Evolutionary conservation across 352 stramenopile genomes (phyloP).

Genomic region (Phytophthora citricola): DNA sequence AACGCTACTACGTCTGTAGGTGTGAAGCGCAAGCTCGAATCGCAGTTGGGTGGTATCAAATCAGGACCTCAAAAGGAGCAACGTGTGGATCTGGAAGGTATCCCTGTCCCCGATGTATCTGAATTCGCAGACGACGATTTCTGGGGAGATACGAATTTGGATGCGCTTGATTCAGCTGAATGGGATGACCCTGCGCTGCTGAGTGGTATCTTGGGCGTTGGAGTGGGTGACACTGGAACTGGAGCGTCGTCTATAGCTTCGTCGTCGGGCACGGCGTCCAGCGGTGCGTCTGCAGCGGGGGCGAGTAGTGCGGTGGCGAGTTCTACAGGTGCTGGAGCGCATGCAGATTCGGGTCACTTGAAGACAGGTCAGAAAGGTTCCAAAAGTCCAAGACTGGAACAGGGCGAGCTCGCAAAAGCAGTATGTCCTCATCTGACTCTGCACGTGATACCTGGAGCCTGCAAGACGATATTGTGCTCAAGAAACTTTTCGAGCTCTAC

Average conservation of each 20-base stretch:
- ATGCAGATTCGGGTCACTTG: conserved; percentile 20
- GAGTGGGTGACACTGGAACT: conserved; percentile 24
- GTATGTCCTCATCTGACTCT: conserved; percentile 58
- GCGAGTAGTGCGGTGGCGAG: conserved; percentile 5
- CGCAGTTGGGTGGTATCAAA: conserved; percentile 40
- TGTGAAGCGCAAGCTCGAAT: conserved; percentile 79
- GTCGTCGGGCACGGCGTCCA: conserved; percentile 32
- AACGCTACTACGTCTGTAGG: conserved; percentile 27
- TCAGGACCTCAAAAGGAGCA: conserved; percentile 60
- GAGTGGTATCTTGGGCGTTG: conserved; percentile 58
- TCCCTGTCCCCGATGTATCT: conserved; percentile 70
- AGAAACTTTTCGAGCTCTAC: conserved; percentile 88
- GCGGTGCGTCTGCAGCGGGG: conserved; percentile 11
- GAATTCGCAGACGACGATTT: conserved; percentile 90
- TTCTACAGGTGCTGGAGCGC: conserved; percentile 20
- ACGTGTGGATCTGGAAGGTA: conserved; percentile 78
- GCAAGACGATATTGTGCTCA: conserved; percentile 80
- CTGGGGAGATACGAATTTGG: conserved; percentile 88
- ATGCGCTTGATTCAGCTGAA: conserved; percentile 80
- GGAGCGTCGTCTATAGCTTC: conserved; percentile 29
- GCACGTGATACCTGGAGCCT: conserved; percentile 69
- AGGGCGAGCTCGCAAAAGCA: conserved; percentile 61
- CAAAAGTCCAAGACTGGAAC: conserved; percentile 72
- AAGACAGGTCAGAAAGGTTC: conserved; percentile 34
- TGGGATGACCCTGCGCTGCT: conserved; percentile 85